A percentile compares a stretch with the other conserved stretches of the same genome.
These are phyloP conservation scores for Phanerochaete carnosa DNA, from an alignment of 768 basidiomycete species.

Conservation along the genomic window DNA sequence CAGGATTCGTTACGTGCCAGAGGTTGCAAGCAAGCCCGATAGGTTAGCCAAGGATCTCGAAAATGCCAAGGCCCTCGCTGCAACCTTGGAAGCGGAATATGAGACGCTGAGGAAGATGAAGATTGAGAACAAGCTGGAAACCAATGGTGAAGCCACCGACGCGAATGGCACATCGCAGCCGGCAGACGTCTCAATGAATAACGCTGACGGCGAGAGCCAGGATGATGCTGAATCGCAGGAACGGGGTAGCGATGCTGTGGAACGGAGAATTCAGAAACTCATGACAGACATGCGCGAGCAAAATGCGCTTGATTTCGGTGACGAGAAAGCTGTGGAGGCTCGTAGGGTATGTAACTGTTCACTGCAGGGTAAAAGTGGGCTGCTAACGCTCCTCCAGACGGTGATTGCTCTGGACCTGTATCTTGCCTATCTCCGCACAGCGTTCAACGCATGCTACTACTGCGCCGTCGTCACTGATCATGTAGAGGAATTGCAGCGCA, in stretches of 20 bases:
- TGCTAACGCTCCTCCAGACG: conserved; percentile 42
- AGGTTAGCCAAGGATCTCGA: conserved; percentile 79
- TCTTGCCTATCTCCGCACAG: conserved; percentile 88
- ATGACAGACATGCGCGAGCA: conserved; percentile 68
- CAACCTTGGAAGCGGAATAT: conserved; percentile 72
- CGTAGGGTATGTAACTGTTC: conserved; percentile 56
- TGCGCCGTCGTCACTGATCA: conserved; percentile 92
- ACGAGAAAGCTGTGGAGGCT: conserved; percentile 62
- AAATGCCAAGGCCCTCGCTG: conserved; percentile 69
- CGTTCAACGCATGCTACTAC: conserved; percentile 96
- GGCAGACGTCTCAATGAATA: conserved; percentile 27
- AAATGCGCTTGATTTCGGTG: conserved; percentile 51
- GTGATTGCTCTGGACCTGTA: conserved; percentile 87
- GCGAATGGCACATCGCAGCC: conserved; percentile 17
- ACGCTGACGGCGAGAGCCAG: conserved; percentile 28
- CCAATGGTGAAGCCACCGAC: conserved; percentile 23
- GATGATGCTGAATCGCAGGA: conserved; percentile 58
- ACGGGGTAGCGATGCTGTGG: conserved; percentile 74
- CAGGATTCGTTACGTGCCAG: conserved; percentile 76
- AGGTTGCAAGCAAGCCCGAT: conserved; percentile 76
- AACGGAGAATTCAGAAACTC: conserved; percentile 76
- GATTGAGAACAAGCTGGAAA: conserved; percentile 14
- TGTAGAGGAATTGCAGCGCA: conserved; percentile 91
- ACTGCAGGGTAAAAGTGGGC: background rate
- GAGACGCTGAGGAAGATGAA: conserved; percentile 46